These are phyloP conservation scores for Diaporthe humulicola DNA, from an alignment of 2,329 filamentous ascomycete species.

Conservation along the genomic window DNA sequence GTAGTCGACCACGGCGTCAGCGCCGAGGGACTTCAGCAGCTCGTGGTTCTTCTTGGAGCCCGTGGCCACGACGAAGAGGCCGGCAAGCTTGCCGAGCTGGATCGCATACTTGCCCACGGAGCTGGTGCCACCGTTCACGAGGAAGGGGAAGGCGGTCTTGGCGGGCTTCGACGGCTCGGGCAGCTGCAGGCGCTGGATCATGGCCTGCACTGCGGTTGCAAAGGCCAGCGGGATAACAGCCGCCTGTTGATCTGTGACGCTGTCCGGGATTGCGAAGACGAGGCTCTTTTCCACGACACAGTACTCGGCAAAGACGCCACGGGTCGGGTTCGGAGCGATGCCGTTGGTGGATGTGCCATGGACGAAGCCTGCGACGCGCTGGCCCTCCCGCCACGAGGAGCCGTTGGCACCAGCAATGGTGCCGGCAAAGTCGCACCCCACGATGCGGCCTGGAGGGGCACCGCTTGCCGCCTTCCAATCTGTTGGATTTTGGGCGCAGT, in stretches of 20 bases:
- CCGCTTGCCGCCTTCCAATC: constrained; percentile 49
- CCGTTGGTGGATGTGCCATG: constrained; percentile 45
- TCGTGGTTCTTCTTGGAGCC: constrained; percentile 41
- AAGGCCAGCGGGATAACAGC: constrained; percentile 52
- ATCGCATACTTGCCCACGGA: constrained; percentile 39
- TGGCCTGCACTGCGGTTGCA: constrained; percentile 58
- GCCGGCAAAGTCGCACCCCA: constrained; percentile 53
- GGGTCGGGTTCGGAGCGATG: constrained; percentile 26
- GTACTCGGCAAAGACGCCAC: constrained; percentile 51
- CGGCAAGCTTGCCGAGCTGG: constrained; percentile 40
- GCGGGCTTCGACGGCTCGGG: constrained; percentile 49
- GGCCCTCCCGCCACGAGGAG: constrained; percentile 47
- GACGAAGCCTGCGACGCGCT: constrained; percentile 52
- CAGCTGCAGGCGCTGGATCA: constrained; percentile 48
- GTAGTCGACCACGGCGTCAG: constrained; percentile 40
- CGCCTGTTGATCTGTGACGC: constrained; percentile 46
- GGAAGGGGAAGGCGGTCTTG: constrained; percentile 48
- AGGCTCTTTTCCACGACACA: constrained; percentile 45
- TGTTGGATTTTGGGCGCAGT: constrained; percentile 52
- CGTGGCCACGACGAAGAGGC: constrained; percentile 40
- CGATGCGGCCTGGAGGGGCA: constrained; percentile 44
- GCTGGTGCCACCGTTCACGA: constrained; percentile 39
- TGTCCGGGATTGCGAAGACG: constrained; percentile 48
- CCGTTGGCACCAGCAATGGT: constrained; percentile 48
- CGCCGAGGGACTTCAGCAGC: constrained; percentile 38